These are phyloP conservation scores for Mucor mucedo DNA, from an alignment of 371 early-diverging fungal genomes.

Conservation along the genomic window DNA sequence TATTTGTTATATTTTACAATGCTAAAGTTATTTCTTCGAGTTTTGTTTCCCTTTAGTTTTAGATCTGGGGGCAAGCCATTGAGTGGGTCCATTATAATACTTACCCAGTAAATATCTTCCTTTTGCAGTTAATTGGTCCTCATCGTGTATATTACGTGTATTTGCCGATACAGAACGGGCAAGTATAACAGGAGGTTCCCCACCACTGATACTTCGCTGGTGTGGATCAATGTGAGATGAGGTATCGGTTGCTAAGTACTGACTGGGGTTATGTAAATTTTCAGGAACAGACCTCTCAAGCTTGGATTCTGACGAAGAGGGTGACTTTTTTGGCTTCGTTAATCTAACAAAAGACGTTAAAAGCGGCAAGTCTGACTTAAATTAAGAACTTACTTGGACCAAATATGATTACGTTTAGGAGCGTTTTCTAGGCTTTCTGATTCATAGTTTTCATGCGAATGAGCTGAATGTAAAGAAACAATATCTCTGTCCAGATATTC, in stretches of 20 bases:
- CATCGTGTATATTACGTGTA: constrained; percentile 6
- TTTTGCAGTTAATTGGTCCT: constrained; percentile 26
- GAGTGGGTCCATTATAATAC: constrained; percentile 38
- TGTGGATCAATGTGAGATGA: background rate
- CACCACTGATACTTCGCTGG: background rate
- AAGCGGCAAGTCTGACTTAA: background rate
- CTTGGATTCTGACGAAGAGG: background rate
- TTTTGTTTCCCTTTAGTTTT: constrained; percentile 7
- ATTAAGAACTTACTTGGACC: constrained; percentile 23
- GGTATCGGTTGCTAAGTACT: background rate
- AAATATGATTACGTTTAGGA: constrained; percentile 8
- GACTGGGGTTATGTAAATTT: background rate
- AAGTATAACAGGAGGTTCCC: background rate
- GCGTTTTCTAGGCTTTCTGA: background rate
- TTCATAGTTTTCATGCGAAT: constrained; percentile 22
- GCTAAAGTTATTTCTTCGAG: background rate
- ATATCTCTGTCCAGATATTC: constrained; percentile 13
- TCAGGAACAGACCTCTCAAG: background rate
- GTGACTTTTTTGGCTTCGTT: constrained; percentile 19
- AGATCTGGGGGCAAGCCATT: constrained; percentile 12
- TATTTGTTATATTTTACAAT: constrained; percentile 1
- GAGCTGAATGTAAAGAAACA: constrained; percentile 24
- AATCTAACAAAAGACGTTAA: constrained; percentile 8
- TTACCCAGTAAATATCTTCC: constrained; percentile 37
- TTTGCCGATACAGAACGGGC: constrained; percentile 12